Conservation (phyloP, 2,329 filamentous ascomycete species). For the Nothophaeocryptopus gaeumannii region DNA sequence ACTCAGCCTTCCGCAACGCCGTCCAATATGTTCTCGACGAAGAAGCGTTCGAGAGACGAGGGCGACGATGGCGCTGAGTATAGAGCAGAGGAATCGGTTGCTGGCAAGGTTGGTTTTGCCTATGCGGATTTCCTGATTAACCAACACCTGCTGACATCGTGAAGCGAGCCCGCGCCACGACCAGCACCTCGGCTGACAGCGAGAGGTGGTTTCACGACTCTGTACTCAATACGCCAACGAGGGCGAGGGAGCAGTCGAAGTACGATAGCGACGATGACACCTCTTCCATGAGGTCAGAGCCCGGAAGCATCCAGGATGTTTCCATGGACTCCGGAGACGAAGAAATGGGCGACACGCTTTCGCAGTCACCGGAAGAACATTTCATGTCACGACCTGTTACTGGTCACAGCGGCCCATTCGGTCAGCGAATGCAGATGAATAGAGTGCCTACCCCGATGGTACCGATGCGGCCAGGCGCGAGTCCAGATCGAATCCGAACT, state of each 20-base stretch:
- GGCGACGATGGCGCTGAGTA: conserved; percentile 14
- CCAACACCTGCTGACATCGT: conserved; percentile 6
- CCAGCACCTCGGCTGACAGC: conserved; percentile 15
- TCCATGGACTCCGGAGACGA: conserved; percentile 29
- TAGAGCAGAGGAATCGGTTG: conserved; percentile 7
- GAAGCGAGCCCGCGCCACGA: conserved; percentile 23
- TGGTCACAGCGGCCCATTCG: conserved; percentile 19
- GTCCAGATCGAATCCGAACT: conserved; percentile 20
- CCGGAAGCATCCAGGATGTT: conserved; percentile 32
- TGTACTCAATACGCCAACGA: conserved; percentile 29
- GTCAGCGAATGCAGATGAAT: conserved; percentile 22
- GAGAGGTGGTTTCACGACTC: conserved; percentile 27
- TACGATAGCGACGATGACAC: conserved; percentile 34
- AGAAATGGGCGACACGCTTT: conserved; percentile 24
- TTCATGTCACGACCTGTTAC: conserved; percentile 8
- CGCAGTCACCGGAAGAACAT: conserved; percentile 22
- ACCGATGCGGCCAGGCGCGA: conserved; percentile 21
- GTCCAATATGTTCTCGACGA: conserved; percentile 12
- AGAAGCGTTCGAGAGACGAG: conserved; percentile 19
- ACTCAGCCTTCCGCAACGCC: too few relatives aligned
- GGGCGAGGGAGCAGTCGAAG: conserved; percentile 23
- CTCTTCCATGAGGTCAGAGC: conserved; percentile 33
- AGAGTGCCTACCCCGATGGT: conserved; percentile 28
- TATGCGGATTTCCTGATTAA: not conserved
- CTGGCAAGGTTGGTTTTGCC: conserved; percentile 19